phyloP scores from a whole-genome alignment of 139 green algal genomes.

The Tetradesmus obliquus region DNA sequence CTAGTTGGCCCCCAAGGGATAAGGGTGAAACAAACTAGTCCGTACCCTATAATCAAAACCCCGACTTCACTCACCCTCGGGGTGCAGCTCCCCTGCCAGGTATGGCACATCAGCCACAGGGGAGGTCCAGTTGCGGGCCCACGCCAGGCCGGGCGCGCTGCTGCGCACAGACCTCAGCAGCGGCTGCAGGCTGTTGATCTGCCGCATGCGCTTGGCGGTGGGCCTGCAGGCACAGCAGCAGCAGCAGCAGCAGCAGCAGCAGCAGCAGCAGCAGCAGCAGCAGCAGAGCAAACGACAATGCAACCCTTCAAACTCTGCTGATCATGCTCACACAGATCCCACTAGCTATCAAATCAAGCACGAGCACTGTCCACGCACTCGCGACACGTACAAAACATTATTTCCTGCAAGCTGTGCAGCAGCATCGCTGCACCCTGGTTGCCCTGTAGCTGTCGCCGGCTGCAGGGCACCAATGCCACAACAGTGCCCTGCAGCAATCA shows the following conservation, averaged over 20 bases:
- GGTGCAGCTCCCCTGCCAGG: conserved; percentile 58
- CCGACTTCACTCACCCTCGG: conserved; percentile 43
- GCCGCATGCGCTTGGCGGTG: conserved; percentile 42
- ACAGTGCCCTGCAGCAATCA: too few relatives aligned
- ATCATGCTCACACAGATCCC: too few relatives aligned
- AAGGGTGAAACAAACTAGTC: neutral
- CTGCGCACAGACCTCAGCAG: conserved; percentile 18
- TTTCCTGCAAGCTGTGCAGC: too few relatives aligned
- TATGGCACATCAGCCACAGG: conserved; percentile 21
- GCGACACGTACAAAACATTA: too few relatives aligned
- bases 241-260: too few relatives aligned
- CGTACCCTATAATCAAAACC: neutral
- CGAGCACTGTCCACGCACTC: too few relatives aligned
- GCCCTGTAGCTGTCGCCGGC: too few relatives aligned
- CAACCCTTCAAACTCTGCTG: neutral
- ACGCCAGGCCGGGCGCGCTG: conserved; percentile 35
- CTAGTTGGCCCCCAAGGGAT: neutral
- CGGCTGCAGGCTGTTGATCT: conserved; percentile 49
- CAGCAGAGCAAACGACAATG: neutral
- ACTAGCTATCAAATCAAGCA: too few relatives aligned
- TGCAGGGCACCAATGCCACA: too few relatives aligned
- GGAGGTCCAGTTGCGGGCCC: conserved; percentile 52
- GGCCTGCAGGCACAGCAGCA: conserved; percentile 15
- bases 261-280: too few relatives aligned
- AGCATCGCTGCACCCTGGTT: too few relatives aligned